A percentile compares a stretch with the other conserved stretches of the same genome.
phyloP scores from a whole-genome alignment of 2,329 filamentous ascomycete genomes.

The Drechslerella coelobrocha region DNA sequence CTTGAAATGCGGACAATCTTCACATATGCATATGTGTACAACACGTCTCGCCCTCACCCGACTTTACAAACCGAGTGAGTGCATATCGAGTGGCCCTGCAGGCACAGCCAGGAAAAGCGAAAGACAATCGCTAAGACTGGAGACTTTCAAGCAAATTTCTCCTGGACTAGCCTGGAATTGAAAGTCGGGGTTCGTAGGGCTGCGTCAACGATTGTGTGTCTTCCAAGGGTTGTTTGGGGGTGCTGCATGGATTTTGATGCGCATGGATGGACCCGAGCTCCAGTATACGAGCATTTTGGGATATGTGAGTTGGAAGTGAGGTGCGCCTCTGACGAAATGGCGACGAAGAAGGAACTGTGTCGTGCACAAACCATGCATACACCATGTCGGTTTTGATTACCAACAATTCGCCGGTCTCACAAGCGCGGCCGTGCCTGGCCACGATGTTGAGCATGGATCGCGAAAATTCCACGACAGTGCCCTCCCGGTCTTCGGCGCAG shows the following conservation, averaged over 20 bases:
- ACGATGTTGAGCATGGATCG: background rate
- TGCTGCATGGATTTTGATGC: background rate
- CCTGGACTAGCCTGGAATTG: constrained; percentile 13
- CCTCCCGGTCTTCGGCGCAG: background rate
- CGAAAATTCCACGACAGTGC: background rate
- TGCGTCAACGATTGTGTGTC: constrained; percentile 32
- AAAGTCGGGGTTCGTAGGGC: constrained; percentile 49
- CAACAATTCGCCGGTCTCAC: background rate
- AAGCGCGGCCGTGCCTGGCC: background rate
- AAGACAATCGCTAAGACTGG: background rate
- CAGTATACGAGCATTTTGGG: too few species aligned
- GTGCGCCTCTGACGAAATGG: too few species aligned
- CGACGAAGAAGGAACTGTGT: too few species aligned
- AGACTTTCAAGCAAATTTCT: constrained; percentile 6
- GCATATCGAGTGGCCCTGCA: background rate
- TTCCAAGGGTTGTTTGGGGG: constrained; percentile 9
- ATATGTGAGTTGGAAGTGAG: too few species aligned
- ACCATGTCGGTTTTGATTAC: too few species aligned
- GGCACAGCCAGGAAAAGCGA: background rate
- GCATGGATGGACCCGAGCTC: too few species aligned
- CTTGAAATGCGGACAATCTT: too few species aligned
- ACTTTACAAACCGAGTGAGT: background rate
- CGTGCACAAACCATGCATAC: too few species aligned
- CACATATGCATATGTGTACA: too few species aligned
- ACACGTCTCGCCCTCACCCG: too few species aligned